A percentile compares a stretch with the other conserved stretches of the same genome.
These are phyloP conservation scores for Globisporangium radiosum DNA, from an alignment of 352 stramenopile species.

Conservation along the genomic window DNA sequence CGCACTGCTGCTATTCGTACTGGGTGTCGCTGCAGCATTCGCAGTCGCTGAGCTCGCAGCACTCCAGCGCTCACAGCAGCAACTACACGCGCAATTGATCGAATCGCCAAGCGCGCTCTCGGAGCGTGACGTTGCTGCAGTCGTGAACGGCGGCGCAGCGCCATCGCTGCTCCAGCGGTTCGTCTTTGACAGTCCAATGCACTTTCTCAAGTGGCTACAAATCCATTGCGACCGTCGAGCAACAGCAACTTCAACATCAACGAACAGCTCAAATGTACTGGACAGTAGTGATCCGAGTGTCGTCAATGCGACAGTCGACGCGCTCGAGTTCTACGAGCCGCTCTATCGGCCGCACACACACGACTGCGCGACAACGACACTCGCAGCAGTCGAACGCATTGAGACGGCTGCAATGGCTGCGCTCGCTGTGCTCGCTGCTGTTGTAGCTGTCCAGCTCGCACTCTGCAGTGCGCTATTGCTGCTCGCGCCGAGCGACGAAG, in stretches of 20 bases:
- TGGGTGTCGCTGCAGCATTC: slow-evolving; percentile 7
- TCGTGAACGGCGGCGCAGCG: slow-evolving; percentile 32
- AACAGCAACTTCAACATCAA: not conserved
- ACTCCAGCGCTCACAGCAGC: slow-evolving; percentile 24
- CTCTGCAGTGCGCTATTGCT: slow-evolving; percentile 7
- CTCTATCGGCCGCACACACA: slow-evolving; percentile 14
- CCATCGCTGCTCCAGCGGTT: slow-evolving; percentile 47
- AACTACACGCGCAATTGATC: slow-evolving; percentile 12
- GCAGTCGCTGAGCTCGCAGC: slow-evolving; percentile 24
- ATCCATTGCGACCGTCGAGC: slow-evolving; percentile 12
- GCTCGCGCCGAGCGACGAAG: not conserved
- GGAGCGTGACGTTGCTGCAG: slow-evolving; percentile 11
- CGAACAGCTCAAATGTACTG: not conserved
- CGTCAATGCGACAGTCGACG: slow-evolving; percentile 12
- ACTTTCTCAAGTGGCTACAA: slow-evolving; percentile 38
- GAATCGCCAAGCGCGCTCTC: slow-evolving; percentile 12
- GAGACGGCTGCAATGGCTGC: not conserved
- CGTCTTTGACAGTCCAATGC: slow-evolving; percentile 33
- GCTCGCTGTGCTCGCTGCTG: slow-evolving; percentile 4
- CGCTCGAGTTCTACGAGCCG: slow-evolving; percentile 24
- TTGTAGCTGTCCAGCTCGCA: slow-evolving; percentile 3
- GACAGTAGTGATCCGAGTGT: not conserved
- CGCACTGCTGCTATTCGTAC: slow-evolving; percentile 13
- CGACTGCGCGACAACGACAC: slow-evolving; percentile 6
- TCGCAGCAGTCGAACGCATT: slow-evolving; percentile 4